These are phyloP conservation scores for Trichosporon ovoides DNA, from an alignment of 1,284 basidiomycete species.

Conservation along the genomic window DNA sequence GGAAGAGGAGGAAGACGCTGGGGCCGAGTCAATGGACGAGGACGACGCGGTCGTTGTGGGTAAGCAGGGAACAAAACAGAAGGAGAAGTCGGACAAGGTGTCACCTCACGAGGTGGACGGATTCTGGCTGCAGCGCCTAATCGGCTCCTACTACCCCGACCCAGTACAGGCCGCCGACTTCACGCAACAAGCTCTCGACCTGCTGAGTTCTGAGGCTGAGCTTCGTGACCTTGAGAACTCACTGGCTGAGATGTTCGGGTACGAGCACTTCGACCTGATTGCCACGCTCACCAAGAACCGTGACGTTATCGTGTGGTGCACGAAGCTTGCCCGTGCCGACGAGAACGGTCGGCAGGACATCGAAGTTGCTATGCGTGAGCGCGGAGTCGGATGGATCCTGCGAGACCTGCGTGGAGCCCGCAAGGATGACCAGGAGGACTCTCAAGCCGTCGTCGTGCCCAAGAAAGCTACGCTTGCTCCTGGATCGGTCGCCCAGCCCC, in stretches of 20 bases:
- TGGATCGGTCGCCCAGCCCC: constrained; percentile 80
- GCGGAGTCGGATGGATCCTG: constrained; percentile 91
- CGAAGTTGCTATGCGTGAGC: constrained; percentile 97
- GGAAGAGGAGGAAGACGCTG: constrained; percentile 53
- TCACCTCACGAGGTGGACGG: constrained; percentile 89
- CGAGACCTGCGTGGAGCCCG: constrained; percentile 77
- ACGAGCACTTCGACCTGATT: constrained; percentile 82
- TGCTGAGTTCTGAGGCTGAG: constrained; percentile 83
- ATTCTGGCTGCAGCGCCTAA: constrained; percentile 96
- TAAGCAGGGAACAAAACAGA: constrained; percentile 35
- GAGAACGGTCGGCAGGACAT: constrained; percentile 88
- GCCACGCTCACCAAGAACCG: constrained; percentile 91
- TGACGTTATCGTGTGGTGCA: constrained; percentile 97
- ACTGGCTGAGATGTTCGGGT: constrained; percentile 96
- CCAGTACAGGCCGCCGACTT: constrained; percentile 92
- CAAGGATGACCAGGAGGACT: constrained; percentile 51
- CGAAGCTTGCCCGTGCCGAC: constrained; percentile 83
- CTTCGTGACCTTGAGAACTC: constrained; percentile 94
- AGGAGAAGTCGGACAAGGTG: constrained; percentile 60
- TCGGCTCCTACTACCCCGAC: constrained; percentile 85
- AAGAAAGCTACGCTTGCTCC: constrained; percentile 85
- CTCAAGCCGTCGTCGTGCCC: constrained; percentile 57
- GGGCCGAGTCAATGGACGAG: constrained; percentile 44
- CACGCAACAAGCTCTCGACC: constrained; percentile 74
- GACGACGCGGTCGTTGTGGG: constrained; percentile 64